Evolutionary conservation across 805 yeast genomes (phyloP).

Genomic region (Blastobotrys mokoenaii): DNA sequence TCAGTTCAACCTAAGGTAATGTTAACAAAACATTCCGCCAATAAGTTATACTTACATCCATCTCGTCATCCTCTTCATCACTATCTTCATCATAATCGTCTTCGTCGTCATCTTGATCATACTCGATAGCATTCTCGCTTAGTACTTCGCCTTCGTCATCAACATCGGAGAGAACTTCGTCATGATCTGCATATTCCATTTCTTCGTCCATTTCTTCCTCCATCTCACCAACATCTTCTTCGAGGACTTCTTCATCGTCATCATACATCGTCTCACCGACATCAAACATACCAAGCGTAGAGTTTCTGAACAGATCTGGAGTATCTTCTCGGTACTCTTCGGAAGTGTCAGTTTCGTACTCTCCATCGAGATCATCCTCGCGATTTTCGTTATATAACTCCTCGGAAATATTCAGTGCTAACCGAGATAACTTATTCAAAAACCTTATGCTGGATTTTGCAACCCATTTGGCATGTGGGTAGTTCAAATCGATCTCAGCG

Average conservation of each 20-base stretch:
- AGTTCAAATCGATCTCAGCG: slow-evolving; percentile 63
- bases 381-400: slow-evolving; percentile 44
- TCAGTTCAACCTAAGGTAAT: slow-evolving; percentile 10
- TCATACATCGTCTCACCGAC: slow-evolving; percentile 64
- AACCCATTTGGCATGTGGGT: slow-evolving; percentile 54
- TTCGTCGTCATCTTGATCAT: slow-evolving; percentile 24
- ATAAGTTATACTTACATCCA: slow-evolving; percentile 31
- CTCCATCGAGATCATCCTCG: slow-evolving; percentile 28
- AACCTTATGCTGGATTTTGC: slow-evolving; percentile 54
- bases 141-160: slow-evolving; percentile 6
- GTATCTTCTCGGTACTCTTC: slow-evolving; percentile 48
- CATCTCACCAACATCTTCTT: slow-evolving; percentile 28
- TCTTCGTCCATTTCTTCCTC: slow-evolving; percentile 18
- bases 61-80: slow-evolving; percentile 28
- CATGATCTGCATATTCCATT: slow-evolving; percentile 18
- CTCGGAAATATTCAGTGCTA: slow-evolving; percentile 34
- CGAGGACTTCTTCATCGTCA: slow-evolving; percentile 47
- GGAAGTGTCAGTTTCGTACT: slow-evolving; percentile 37
- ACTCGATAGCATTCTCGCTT: slow-evolving; percentile 4
- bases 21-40: slow-evolving; percentile 15
- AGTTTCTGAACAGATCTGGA: slow-evolving; percentile 76
- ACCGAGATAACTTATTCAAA: slow-evolving; percentile 37
- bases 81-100: slow-evolving; percentile 28
- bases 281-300: slow-evolving; percentile 92
- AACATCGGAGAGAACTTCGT: slow-evolving; percentile 22